Evolutionary conservation across 768 basidiomycete species (phyloP), one percentile per base, ranked within the genome.

Genomic region (Astraeus odoratus): DNA sequence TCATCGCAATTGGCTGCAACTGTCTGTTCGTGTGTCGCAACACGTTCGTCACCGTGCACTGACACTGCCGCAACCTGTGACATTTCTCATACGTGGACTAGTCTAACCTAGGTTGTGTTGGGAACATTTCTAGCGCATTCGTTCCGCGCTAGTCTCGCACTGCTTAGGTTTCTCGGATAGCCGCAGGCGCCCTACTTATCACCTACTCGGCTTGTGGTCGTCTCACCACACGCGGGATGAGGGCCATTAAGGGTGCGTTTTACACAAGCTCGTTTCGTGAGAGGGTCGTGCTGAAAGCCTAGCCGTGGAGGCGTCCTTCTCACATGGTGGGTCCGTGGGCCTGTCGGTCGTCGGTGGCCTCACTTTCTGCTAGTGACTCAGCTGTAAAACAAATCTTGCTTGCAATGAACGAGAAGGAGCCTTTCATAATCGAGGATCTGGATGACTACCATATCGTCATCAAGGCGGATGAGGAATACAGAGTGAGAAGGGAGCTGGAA

Each of bases 381-480:
- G 89, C 88, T 1, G 90, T 93, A 48, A 93, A 92, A 64, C 87
- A 91, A 59, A 89, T 92, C 44, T 71, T 92, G 27, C 69, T 90
- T 42, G 69, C 78, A 26, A 79, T 92, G 81, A 86, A 92, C 58
- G 86, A 91, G 57, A 81, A 76, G 57, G 71, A 77, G 8, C 77
- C 72, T 43, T 93, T 93, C 61, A 82, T 93, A 51, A 86, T 93
- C 49, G 85, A 91, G 54, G 90, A 93, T 55, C 62, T 93, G 20
- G 90, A 92, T 57, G 86, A 90, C 53, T 76, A 79, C 50, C 87
- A 91, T 64, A 56, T 93, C 2, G 78, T 92, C 43, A 84, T 92
- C 61, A 86, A 85, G 56, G 81, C 83, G 1, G 90, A 92, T 47
- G 80, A 83, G 49, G 84, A 91, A 59, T 84, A 80, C 53, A 68